A percentile compares a stretch with the other conserved stretches of the same genome.
These are phyloP conservation scores for Metschnikowia gelsemii DNA, from an alignment of 805 yeast species.

Conservation along the genomic window DNA sequence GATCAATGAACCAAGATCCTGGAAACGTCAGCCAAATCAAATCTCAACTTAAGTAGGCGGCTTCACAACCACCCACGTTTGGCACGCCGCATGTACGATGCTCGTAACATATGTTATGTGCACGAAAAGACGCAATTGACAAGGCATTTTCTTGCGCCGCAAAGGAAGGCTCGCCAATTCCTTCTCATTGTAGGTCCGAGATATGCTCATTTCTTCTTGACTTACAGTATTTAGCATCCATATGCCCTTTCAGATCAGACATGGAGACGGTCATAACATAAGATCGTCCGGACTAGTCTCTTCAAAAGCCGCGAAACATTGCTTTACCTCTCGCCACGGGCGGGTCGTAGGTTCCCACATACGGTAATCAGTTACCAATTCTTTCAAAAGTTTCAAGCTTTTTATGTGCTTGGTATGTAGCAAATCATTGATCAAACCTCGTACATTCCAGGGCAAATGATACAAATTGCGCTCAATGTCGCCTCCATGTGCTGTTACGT, in stretches of 20 bases:
- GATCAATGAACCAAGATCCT: no score
- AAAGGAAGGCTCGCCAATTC: slow-evolving; percentile 2
- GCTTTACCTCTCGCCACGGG: slow-evolving; percentile 34
- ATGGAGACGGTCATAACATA: slow-evolving; percentile 3
- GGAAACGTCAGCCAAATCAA: no score
- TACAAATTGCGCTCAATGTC: slow-evolving; percentile 22
- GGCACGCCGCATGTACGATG: slow-evolving; percentile 6
- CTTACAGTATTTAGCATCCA: no score
- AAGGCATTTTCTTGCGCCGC: slow-evolving; percentile 7
- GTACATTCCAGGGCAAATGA: slow-evolving; percentile 39
- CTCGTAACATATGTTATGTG: slow-evolving; percentile 5
- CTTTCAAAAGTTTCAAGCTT: slow-evolving; percentile 23
- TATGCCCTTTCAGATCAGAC: no score
- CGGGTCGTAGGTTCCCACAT: slow-evolving; percentile 31
- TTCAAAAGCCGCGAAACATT: slow-evolving; percentile 34
- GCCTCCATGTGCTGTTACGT: not conserved
- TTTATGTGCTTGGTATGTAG: slow-evolving; percentile 32
- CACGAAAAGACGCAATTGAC: slow-evolving; percentile 5
- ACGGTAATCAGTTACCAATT: slow-evolving; percentile 27
- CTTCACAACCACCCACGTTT: slow-evolving; percentile 4
- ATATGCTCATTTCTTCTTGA: not conserved
- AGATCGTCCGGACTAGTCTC: slow-evolving; percentile 32
- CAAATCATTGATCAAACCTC: slow-evolving; percentile 39
- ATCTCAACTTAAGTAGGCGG: not conserved
- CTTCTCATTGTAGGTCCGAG: not conserved